Evolutionary conservation across 2,329 filamentous ascomycete species (phyloP).

Genomic region (Coniella lustricola): DNA sequence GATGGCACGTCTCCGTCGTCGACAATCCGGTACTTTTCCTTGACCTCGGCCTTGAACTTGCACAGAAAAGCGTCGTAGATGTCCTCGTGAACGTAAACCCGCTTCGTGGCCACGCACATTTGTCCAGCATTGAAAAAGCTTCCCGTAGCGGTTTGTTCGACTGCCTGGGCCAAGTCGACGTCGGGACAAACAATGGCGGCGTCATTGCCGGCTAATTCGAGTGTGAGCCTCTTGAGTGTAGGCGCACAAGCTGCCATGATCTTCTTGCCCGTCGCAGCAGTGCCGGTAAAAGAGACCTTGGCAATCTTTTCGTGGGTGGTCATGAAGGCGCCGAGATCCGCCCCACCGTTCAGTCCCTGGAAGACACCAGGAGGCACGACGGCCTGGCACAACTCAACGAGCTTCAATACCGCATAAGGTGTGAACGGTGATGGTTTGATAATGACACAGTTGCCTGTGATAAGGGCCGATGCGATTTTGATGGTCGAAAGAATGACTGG

Average conservation of each 20-base stretch:
- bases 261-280: conserved; percentile 38
- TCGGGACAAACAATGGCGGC: conserved; percentile 47
- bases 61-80: conserved; percentile 50
- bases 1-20: conserved; percentile 24
- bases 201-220: conserved; percentile 50
- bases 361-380: conserved; percentile 51
- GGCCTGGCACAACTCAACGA: conserved; percentile 33
- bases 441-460: conserved; percentile 48
- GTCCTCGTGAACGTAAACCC: conserved; percentile 53
- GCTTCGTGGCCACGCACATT: conserved; percentile 50
- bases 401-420: conserved; percentile 44
- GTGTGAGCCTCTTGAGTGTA: conserved; percentile 46
- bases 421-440: conserved; percentile 42
- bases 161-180: conserved; percentile 39
- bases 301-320: conserved; percentile 46
- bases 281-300: conserved; percentile 54
- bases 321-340: conserved; percentile 45
- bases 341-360: conserved; percentile 47
- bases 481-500: conserved; percentile 39
- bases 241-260: conserved; percentile 40
- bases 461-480: conserved; percentile 42
- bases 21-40: conserved; percentile 33
- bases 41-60: conserved; percentile 34
- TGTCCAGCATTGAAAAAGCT: conserved; percentile 48
- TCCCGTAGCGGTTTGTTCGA: conserved; percentile 36